Base-by-base conservation (phyloP, 306 rosid species). In the Aeschynomene evenia region DNA sequence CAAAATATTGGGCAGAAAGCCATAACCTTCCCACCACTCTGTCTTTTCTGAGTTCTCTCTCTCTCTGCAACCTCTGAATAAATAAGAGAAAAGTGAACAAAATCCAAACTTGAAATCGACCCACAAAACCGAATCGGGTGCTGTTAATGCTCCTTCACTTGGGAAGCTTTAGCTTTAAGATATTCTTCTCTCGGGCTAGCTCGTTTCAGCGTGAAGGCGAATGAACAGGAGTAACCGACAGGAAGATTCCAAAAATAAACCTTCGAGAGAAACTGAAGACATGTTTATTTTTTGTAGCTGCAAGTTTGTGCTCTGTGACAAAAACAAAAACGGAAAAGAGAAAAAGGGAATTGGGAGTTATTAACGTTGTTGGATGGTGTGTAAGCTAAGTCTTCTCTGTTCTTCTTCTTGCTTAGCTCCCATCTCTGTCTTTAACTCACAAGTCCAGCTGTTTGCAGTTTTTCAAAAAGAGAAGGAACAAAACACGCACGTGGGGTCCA, bases 1-100 rank as follows among this genome's bases (percentile, higher is more conserved):
- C 89, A 85, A 76, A 87, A 85, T 71, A 92, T 72, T 28, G 73
- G 63, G 75, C 72, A 58, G 62, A 85, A 80, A 71, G 76, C 93
- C 94, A 90, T 90, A 70, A 52, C 77, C 82, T 33, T 73, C 74
- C 61, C 42, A 66, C 71, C 79, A 63, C 77, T 42, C 69, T 77
- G 31, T 40, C 34, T 37, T 22, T 6, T 5, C 29, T 52, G n/a
- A n/a, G n/a, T 14, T 50, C 51, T 52, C 26, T 77, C 48, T 53
- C 29, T 50, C 51, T 52, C 26, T 69, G 28, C 23, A 52, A 46
- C 63, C 65, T 70, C 43, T 50, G 22, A 71, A 55, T 54, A 62
- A 77, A 77, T 20, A 49, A 33, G 55, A 62, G 60, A 53, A 77
- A 31, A 29, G 14, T 29, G 42, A 74, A 34, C 37, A 79, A 50